Base-by-base conservation (phyloP, 2,329 filamentous ascomycete genomes). In the Fusarium humuli region DNA sequence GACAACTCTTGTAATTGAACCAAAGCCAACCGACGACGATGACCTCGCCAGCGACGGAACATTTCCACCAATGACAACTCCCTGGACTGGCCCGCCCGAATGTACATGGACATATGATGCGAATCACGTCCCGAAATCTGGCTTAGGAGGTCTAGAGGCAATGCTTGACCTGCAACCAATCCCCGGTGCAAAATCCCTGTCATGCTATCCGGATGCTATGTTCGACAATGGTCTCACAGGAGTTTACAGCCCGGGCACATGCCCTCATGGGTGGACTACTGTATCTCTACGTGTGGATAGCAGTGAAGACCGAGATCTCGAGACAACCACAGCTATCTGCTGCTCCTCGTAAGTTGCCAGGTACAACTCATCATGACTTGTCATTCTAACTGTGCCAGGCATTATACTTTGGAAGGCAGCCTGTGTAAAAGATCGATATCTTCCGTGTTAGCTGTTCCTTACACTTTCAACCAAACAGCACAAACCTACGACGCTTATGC, bases 121-220 rank as follows among this genome's bases (percentile, higher is more conserved):
- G 42, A 75, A 78, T 48, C 69, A 75, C 30, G 49, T 71, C 37
- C 52, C 70, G 12, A 66, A 65, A 25, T 69, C 71, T 45, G 76
- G 70, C 5, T 67, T 69, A 27, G 67, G 71, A 11, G 79, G 76
- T 9, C 73, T 77, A 3, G 75, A 79, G 37, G 81, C 80, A 29
- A 82, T 77, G 73, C 70, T 82, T 16, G 81, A 82, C 57, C 58
- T 81, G 40, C 76, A 80, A 46, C 78, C 81, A 10, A 73, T 77
- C 22, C 61, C 75, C n/a, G 78, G 74, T 12, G 79, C 79, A 9
- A 80, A 74, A 30, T 80, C 79, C 3, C 70, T 82, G 47, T 81
- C 81, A 5, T 82, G 81, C 59, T 82, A 82, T 60, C 81, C 81
- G 1, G 75, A 80, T 37, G 77, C 78, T 67, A 82, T 82, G 81